These are phyloP conservation scores for Parietaria judaica DNA, from an alignment of 306 rosid species.

Conservation along the genomic window DNA sequence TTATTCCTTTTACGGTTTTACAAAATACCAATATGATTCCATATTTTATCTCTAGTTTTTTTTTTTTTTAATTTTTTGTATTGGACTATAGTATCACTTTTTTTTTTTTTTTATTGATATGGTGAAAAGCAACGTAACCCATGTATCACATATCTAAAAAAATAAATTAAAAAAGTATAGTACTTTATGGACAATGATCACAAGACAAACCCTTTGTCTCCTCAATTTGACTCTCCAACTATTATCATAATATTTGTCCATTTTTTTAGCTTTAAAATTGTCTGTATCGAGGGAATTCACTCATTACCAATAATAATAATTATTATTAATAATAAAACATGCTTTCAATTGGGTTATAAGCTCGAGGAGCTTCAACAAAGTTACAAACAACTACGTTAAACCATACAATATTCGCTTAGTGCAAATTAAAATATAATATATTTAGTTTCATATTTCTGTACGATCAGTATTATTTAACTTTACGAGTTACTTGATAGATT, in stretches of 20 bases:
- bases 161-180: neutral
- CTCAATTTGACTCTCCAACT: neutral
- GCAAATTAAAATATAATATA: neutral
- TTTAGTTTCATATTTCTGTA: too few relatives aligned
- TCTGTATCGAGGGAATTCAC: neutral
- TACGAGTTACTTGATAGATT: too few relatives aligned
- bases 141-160: neutral
- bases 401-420: neutral
- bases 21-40: too few relatives aligned
- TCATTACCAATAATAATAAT: too few relatives aligned
- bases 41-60: too few relatives aligned
- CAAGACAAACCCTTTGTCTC: slow-evolving; percentile 3
- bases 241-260: neutral
- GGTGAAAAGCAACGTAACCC: neutral
- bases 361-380: slow-evolving; percentile 2
- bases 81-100: neutral
- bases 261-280: neutral
- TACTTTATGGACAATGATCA: neutral
- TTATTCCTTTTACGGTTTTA: too few relatives aligned
- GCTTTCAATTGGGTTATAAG: neutral
- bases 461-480: too few relatives aligned
- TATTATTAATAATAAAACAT: neutral
- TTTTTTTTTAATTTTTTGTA: too few relatives aligned
- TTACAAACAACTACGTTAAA: neutral
- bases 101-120: too few relatives aligned